Evolutionary conservation across 345 rosid species (phyloP).

Genomic region (Noccaea caerulescens): DNA sequence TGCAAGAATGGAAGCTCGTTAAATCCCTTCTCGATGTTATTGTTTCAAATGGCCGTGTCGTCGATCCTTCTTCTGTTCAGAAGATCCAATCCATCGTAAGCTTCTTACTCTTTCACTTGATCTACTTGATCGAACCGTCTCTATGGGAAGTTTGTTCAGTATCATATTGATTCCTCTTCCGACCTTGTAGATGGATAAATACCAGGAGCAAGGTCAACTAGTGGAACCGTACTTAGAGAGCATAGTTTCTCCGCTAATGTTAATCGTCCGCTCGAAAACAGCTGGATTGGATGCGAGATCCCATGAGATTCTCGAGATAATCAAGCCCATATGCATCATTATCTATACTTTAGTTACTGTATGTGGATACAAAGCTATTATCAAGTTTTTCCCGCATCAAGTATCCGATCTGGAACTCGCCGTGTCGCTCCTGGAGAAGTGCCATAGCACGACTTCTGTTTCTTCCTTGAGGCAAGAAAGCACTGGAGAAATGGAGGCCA

Average conservation of each 20-base stretch:
- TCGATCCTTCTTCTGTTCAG: slow-evolving; percentile 64
- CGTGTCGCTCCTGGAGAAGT: slow-evolving; percentile 77
- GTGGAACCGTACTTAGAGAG: slow-evolving; percentile 90
- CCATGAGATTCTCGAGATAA: slow-evolving; percentile 58
- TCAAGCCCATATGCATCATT: slow-evolving; percentile 81
- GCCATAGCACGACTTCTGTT: slow-evolving; percentile 62
- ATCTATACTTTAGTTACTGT: slow-evolving; percentile 86
- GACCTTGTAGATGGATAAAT: slow-evolving; percentile 74
- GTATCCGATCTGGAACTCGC: slow-evolving; percentile 94
- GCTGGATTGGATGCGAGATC: slow-evolving; percentile 56
- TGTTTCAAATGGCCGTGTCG: slow-evolving; percentile 62
- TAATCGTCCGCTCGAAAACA: slow-evolving; percentile 61
- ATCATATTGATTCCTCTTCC: slow-evolving; percentile 1
- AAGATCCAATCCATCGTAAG: slow-evolving; percentile 84
- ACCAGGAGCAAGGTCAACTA: slow-evolving; percentile 88
- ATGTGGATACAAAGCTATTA: slow-evolving; percentile 85
- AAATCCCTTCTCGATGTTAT: slow-evolving; percentile 73
- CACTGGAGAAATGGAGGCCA: slow-evolving; percentile 96
- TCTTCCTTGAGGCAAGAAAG: slow-evolving; percentile 84
- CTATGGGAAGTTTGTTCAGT: background rate
- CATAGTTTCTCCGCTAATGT: slow-evolving; percentile 83
- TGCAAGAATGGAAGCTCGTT: slow-evolving; percentile 85
- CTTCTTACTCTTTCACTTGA: slow-evolving; percentile 8
- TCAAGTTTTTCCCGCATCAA: slow-evolving; percentile 92
- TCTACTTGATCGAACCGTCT: background rate